Evolutionary conservation across 1,284 basidiomycete species (phyloP).

Genomic region (Naganishia albida): DNA sequence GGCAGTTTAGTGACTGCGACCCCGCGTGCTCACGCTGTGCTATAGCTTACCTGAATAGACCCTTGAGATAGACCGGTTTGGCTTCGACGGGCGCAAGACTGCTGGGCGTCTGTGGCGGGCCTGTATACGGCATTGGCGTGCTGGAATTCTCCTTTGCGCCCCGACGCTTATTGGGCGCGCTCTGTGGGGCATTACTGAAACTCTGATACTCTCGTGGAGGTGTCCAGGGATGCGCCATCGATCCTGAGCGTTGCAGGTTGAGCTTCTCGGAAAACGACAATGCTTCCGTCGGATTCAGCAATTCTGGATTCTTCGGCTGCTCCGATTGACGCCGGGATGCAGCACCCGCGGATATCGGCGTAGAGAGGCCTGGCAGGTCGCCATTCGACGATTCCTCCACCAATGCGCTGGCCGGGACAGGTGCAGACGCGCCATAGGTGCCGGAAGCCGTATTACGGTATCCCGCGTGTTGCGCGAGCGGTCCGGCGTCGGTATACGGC

Average conservation of each 20-base stretch:
- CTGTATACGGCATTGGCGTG: not conserved
- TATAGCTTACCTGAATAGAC: constrained; percentile 71
- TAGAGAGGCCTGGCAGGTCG: not conserved
- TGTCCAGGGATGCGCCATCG: constrained; percentile 22
- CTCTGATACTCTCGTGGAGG: constrained; percentile 9
- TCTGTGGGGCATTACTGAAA: constrained; percentile 25
- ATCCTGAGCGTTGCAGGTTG: constrained; percentile 21
- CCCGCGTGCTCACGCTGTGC: constrained; percentile 1
- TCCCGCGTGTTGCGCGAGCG: constrained; percentile 2
- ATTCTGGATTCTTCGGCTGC: not conserved
- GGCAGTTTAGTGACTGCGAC: not conserved
- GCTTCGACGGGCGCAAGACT: constrained; percentile 58
- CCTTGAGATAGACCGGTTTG: constrained; percentile 86
- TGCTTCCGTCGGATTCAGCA: constrained; percentile 8
- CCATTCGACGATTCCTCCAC: not conserved
- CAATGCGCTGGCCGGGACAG: not conserved
- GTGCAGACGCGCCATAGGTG: not conserved
- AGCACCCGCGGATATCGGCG: not conserved
- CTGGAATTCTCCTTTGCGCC: constrained; percentile 26
- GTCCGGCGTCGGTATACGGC: constrained; percentile 40
- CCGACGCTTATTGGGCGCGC: constrained; percentile 32
- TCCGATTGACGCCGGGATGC: constrained; percentile 12
- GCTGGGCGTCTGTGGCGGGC: constrained; percentile 1
- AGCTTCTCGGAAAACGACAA: constrained; percentile 13
- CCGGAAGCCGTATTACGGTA: constrained; percentile 22